Conservation (phyloP, 1,284 basidiomycete species). For the Microbotryum lychnidis-dioicae region DNA sequence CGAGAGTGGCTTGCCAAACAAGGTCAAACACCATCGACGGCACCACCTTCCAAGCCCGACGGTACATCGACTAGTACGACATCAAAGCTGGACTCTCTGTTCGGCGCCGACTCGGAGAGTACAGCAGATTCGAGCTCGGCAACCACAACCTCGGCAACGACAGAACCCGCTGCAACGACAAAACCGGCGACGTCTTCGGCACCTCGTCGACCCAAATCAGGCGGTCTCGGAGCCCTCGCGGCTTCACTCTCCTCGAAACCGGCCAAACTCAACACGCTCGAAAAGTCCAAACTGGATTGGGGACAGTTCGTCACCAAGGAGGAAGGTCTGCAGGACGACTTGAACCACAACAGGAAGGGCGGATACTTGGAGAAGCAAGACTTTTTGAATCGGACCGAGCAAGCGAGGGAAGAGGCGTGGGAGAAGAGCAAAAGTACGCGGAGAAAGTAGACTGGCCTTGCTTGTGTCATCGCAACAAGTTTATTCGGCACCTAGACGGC, state of each 20-base stretch:
- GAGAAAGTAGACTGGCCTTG: not conserved
- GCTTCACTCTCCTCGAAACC: conserved; percentile 53
- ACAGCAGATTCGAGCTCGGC: conserved; percentile 12
- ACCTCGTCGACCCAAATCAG: conserved; percentile 35
- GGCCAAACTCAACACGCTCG: conserved; percentile 67
- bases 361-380: conserved; percentile 74
- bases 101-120: conserved; percentile 65
- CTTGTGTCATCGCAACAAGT: no score
- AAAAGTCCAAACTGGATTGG: conserved; percentile 78
- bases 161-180: not conserved
- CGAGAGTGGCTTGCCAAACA: conserved; percentile 59
- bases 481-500: no score
- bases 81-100: conserved; percentile 59
- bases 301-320: conserved; percentile 42
- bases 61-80: conserved; percentile 42
- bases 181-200: not conserved
- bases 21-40: conserved; percentile 29
- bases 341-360: conserved; percentile 62
- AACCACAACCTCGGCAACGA: not conserved
- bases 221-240: conserved; percentile 54
- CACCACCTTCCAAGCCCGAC: not conserved
- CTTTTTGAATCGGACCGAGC: conserved; percentile 63
- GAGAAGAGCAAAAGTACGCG: conserved; percentile 13
- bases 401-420: conserved; percentile 54
- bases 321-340: conserved; percentile 52